Percentiles rank a stretch among this genome's conserved stretches.
Evolutionary conservation across 1,284 basidiomycete genomes (phyloP).

Genomic region (Ceratobasidium sp.): DNA sequence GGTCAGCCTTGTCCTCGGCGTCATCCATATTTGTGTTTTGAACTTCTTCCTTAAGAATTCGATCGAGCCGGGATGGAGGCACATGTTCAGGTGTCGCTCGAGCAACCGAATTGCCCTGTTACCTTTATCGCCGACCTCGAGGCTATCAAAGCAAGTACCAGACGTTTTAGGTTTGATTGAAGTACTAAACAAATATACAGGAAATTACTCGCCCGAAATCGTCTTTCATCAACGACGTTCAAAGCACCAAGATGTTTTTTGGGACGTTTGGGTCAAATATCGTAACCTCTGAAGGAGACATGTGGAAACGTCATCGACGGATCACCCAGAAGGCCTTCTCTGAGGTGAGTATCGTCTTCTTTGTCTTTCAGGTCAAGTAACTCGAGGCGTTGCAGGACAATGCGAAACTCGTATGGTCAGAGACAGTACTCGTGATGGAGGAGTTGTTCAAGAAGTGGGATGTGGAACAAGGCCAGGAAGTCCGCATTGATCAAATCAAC

Average conservation of each 20-base stretch:
- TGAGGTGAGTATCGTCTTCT: conserved; percentile 23
- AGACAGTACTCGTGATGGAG: neutral
- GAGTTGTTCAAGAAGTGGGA: conserved; percentile 27
- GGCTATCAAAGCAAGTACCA: conserved; percentile 22
- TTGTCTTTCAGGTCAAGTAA: neutral
- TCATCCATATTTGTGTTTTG: neutral
- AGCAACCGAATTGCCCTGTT: neutral
- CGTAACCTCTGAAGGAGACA: conserved; percentile 36
- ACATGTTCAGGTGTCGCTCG: conserved; percentile 25
- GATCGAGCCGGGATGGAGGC: conserved; percentile 30
- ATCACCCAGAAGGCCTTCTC: conserved; percentile 42
- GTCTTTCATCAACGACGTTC: conserved; percentile 4
- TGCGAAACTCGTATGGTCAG: conserved; percentile 1
- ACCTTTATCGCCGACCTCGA: conserved; percentile 22
- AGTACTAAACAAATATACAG: neutral
- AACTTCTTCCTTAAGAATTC: neutral
- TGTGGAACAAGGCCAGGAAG: neutral
- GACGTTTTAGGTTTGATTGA: neutral
- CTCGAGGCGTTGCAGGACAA: neutral
- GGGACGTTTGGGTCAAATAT: conserved; percentile 43
- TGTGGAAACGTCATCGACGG: conserved; percentile 46
- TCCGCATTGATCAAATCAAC: neutral
- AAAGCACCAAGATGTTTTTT: neutral
- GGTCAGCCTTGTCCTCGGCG: neutral
- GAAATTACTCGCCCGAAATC: conserved; percentile 5